These are phyloP conservation scores for Claviceps fusiformis DNA, from an alignment of 2,329 filamentous ascomycete genomes.

Conservation along the genomic window DNA sequence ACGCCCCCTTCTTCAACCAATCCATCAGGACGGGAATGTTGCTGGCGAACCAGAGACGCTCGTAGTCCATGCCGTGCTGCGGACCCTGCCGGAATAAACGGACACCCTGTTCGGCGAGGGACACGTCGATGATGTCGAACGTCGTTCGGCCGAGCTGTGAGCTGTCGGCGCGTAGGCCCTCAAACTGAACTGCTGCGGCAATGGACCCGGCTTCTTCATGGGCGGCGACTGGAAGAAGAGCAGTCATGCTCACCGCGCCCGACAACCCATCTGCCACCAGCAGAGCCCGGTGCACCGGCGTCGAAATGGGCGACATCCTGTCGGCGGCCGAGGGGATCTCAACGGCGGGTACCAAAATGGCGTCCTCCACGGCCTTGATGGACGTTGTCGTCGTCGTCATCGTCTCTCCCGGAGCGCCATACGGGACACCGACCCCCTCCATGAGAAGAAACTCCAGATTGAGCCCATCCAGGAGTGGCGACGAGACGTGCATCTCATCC, in stretches of 20 bases:
- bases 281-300: constrained; percentile 73
- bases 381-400: constrained; percentile 20
- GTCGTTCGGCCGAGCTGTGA: constrained; percentile 22
- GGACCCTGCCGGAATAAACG: constrained; percentile 55
- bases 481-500: constrained; percentile 48
- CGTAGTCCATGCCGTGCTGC: constrained; percentile 56
- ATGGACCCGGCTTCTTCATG: constrained; percentile 23
- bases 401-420: constrained; percentile 17
- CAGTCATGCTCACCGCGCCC: constrained; percentile 44
- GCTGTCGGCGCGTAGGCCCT: constrained; percentile 28
- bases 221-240: constrained; percentile 27
- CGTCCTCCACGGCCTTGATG: constrained; percentile 40
- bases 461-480: constrained; percentile 44
- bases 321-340: constrained; percentile 55
- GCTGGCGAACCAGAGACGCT: constrained; percentile 60
- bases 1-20: constrained; percentile 47
- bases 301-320: constrained; percentile 52
- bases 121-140: constrained; percentile 49
- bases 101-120: constrained; percentile 49
- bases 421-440: constrained; percentile 29
- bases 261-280: constrained; percentile 60
- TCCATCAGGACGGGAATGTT: constrained; percentile 50
- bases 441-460: constrained; percentile 52
- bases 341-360: constrained; percentile 62
- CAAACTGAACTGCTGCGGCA: constrained; percentile 45